Evolutionary conservation across 441 rosid genomes (phyloP), one percentile per base, ranked within the genome.

Genomic region (Aquilaria agallochum): DNA sequence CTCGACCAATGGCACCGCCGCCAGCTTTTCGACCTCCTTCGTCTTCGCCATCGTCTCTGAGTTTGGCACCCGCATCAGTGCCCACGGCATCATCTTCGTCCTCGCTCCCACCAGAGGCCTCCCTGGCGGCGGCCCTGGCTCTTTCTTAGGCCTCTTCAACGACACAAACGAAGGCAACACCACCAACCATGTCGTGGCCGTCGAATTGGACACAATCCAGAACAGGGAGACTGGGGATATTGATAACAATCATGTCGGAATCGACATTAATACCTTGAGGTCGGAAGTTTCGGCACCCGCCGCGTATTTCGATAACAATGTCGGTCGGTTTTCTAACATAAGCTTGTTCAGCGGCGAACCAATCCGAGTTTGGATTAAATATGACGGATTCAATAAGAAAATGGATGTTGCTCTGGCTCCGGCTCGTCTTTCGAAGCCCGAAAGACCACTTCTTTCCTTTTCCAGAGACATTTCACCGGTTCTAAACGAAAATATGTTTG

Each of bases 1-100:
- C 53, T 42, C 74, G 0, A 0, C 59, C 9, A 59, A 64, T 50
- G 72, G 50, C 11, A 60, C 53, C 0, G 75, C 65, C 58, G 58
- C 68, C 9, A 62, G 74, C 53, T 81, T 84, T 76, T 79, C 84
- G 31, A 77, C 81, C 3, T 63, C 80, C 4, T 84, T 82, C 42
- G 81, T 82, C 34, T 80, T 84, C 14, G 77, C 79, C 3, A 78
- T 82, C 11, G 55, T 51, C 1, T 47, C 87, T 0, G 2, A 68
- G 3, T 1, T 2, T 10, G 30, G 61, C 11, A 11, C 0, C 5
- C 40, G 42, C 6, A 36, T 63, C 34, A 30, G 63, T 0, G 79
- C 77, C 50, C 76, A 80, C 20, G 90, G 86, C 15, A 34, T 88
- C 9, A 73, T 84, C 3, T 83, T 86, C 42, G 84, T 64, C 50